Evolutionary conservation across 139 green algal species (phyloP), one percentile per base, ranked within the genome.

Genomic region (Diplosphaera chodatii): DNA sequence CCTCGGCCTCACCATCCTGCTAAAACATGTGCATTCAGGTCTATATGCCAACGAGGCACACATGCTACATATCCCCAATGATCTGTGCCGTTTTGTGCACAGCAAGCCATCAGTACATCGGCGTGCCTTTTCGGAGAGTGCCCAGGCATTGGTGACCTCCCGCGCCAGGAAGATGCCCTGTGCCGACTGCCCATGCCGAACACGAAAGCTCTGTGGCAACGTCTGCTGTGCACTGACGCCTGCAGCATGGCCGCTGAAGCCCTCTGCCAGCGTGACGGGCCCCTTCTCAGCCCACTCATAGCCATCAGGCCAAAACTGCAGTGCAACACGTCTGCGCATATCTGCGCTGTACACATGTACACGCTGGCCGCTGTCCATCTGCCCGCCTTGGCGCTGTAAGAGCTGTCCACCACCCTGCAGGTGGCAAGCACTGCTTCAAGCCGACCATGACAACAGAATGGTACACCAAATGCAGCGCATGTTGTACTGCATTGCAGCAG

Each of bases 231-330:
- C 72, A 66, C 66, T 28, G 20, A 66, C 28, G 34, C 77, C 69
- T 67, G 67, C 72, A 25, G 48, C 48, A 25, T 59, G 48, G 10
- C 48, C 48, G 48, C 48, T 59, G 48, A 59, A 59, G 48, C 32
- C 64, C 16, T 59, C 77, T 16, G 64, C 72, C 33, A 93, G 27
- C 27, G 91, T 40, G 32, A 89, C 66, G 2, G 89, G 89, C 32
- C 82, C 75, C 3, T 74, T 29, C 75, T 91, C 87, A 33, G 66
- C 78, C 78, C 83, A 92, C 67, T 91, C 85, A 65, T 84, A 88
- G 29, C 86, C 88, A n/a, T 94, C 88, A 3, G 88, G 84, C 64
- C 85, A 84, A 72, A 92, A 89, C 30, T 79, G 88, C 41, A 94
- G 69, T 64, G 62, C 71, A 10, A 89, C 72, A 21, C 27, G 27